Evolutionary conservation across 2,329 filamentous ascomycete species (phyloP), one percentile per base, ranked within the genome.

Genomic region (Aspergillus calidoustus): DNA sequence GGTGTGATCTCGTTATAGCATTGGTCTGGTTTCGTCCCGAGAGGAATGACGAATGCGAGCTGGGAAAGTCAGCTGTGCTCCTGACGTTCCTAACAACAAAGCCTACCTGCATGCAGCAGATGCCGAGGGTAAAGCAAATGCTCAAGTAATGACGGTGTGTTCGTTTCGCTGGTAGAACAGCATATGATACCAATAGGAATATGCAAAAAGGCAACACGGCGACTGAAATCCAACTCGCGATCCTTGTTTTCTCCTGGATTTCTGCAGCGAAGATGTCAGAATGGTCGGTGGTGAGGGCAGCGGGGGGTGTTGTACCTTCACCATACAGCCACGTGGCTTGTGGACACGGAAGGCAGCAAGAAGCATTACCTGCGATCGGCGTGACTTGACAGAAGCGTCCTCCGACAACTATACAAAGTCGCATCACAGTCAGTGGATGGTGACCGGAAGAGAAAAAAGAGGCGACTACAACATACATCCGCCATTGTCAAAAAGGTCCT

Each of bases 91-190:
- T 52, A 13, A 52, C 46, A 9, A 19, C 28, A 4, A 17, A 55
- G 46, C 90, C 82, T 80, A 93, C 91, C 74, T 91, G 91, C 85
- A 98, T 91, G 60, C 94, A 82, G 47, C 90, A 80, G 46, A 94
- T 87, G 4, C 87, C 91, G 49, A 91, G 77, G 5, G 91, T 90
- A 55, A 98, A 82, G 74, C 92, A 95, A 66, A 97, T 90, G 73
- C 91, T 97, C 43, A 99, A 82, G 72, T 98, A 98, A 76, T 99
- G 95, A 57, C 93, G 88, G 72, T 92, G 88, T 7, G 95, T 97
- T 81, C 92, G 94, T 70, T 96, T 92, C 25, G 92, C 87, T 0
- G 95, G 93, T 23, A 99, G 82, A 15, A 90, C 83, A 3, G 87
- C 80, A 83, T 93, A 98, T 6, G 92, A 96, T 6, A 91, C 55